These are phyloP conservation scores for Ophiocordyceps camponoti-rufipedis DNA, from an alignment of 2,329 filamentous ascomycete genomes.

Conservation along the genomic window DNA sequence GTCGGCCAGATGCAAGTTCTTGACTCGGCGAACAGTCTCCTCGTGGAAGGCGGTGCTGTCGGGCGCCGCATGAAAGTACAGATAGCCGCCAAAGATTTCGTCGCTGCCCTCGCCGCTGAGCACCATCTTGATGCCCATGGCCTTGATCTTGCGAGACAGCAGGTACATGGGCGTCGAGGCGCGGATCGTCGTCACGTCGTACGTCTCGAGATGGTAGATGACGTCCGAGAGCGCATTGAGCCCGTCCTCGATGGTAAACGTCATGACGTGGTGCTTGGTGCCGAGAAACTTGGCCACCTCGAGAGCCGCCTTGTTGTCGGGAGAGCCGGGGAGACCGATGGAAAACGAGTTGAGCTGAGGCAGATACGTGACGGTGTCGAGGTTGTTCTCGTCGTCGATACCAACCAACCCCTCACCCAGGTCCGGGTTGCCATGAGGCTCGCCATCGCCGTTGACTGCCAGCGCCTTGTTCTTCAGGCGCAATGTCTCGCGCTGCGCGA, in stretches of 20 bases:
- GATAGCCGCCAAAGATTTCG: conserved; percentile 95
- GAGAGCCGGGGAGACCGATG: conserved; percentile 82
- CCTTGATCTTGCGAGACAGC: conserved; percentile 96
- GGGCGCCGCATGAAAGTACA: conserved; percentile 94
- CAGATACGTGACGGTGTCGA: conserved; percentile 78
- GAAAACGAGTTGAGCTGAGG: conserved; percentile 98
- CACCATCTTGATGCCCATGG: conserved; percentile 99
- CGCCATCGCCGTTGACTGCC: conserved; percentile 23
- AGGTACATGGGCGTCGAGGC: conserved; percentile 98
- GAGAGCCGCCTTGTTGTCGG: conserved; percentile 78
- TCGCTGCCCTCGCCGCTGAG: conserved; percentile 91
- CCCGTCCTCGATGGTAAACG: conserved; percentile 93
- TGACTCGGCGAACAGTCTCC: conserved; percentile 84
- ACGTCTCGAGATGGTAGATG: conserved; percentile 94
- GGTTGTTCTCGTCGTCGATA: conserved; percentile 80
- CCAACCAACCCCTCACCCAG: conserved; percentile 63
- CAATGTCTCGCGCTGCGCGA: conserved; percentile 83
- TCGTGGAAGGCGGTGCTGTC: conserved; percentile 85
- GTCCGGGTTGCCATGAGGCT: conserved; percentile 32
- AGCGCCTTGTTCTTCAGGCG: conserved; percentile 51
- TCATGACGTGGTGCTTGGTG: conserved; percentile 96
- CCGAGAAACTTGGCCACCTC: conserved; percentile 94
- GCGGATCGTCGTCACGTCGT: conserved; percentile 95
- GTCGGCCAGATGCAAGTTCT: conserved; percentile 93
- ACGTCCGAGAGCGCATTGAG: conserved; percentile 94